phyloP scores from a whole-genome alignment of 176 grass and related monocot species.

The Cenchrus fungigraminus region DNA sequence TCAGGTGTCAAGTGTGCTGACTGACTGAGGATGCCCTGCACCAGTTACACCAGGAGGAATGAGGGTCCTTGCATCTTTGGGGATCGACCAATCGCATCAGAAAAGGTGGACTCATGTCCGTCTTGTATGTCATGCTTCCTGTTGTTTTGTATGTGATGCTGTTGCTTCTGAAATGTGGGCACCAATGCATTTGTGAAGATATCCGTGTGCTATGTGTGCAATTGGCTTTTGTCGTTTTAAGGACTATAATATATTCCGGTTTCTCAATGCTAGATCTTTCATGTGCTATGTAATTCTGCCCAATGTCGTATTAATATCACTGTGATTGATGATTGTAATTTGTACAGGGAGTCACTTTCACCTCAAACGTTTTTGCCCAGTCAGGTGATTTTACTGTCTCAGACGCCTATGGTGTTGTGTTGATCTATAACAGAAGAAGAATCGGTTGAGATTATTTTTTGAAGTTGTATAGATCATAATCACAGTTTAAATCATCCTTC shows the following conservation, averaged over 20 bases:
- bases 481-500: too few relatives aligned
- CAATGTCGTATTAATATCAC: constrained; percentile 18
- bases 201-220: background rate
- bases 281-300: constrained; percentile 8
- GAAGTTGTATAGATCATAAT: background rate
- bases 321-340: background rate
- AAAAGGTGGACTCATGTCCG: background rate
- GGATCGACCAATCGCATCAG: constrained; percentile 3
- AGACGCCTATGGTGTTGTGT: background rate
- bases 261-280: background rate
- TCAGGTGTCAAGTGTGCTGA: constrained; percentile 69
- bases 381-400: background rate
- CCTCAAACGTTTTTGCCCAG: background rate
- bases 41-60: background rate
- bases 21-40: constrained; percentile 49
- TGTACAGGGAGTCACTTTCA: background rate
- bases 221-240: constrained; percentile 13
- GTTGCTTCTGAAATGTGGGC: constrained; percentile 16
- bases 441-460: background rate
- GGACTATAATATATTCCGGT: background rate
- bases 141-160: constrained; percentile 5
- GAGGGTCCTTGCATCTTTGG: background rate
- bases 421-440: background rate
- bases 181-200: constrained; percentile 19
- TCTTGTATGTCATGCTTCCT: constrained; percentile 28